Evolutionary conservation across 2,329 filamentous ascomycete species (phyloP), one percentile per base, ranked within the genome.

Genomic region (Botrytis squamosa): DNA sequence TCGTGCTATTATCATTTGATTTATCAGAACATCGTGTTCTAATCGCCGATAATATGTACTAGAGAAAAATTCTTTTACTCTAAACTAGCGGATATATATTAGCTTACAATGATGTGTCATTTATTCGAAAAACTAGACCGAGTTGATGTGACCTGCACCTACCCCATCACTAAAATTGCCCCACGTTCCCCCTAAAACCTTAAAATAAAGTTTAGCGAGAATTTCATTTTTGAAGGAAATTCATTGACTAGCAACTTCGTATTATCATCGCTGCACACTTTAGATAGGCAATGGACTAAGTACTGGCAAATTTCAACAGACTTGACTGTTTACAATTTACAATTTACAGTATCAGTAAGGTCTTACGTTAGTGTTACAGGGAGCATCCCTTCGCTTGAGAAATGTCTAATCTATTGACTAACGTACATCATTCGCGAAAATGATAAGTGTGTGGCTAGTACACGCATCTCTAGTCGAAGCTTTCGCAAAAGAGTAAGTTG

Each of bases 31-130:
- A 38, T 3, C 9, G 40, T 12, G 22, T 25, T 16, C 20, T 62
- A 16, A 20, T 62, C 33, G 22, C 6, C 0, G 12, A 38, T 62
- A 5, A 10, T 38, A 38, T 14, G 33, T 14, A 25, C 4, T 62
- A 36, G 20, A 38, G 1, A 25, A 38, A 22, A 1, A 1, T 14
- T 0, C 7, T 14, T 7, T 0, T 10, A 22, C 6, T 6, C 29
- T 2, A 29, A 29, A 29, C 29, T 29, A 29, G 29, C 29, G 29
- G 29, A 29, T 29, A 29, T 29, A 29, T 29, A 29, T 29, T 29
- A 29, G 29, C 1, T 38, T n/a, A 38, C 14, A 8, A 38, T 22
- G 2, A 40, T 62, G 8, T 14, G 22, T 62, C 59, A 25, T 29
- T 59, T 0, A 25, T 8, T 38, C 2, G 5, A 40, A 10, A 62